Evolutionary conservation across 164 flowering plant genomes (phyloP).

Genomic region (Chloranthus sessilifolius): DNA sequence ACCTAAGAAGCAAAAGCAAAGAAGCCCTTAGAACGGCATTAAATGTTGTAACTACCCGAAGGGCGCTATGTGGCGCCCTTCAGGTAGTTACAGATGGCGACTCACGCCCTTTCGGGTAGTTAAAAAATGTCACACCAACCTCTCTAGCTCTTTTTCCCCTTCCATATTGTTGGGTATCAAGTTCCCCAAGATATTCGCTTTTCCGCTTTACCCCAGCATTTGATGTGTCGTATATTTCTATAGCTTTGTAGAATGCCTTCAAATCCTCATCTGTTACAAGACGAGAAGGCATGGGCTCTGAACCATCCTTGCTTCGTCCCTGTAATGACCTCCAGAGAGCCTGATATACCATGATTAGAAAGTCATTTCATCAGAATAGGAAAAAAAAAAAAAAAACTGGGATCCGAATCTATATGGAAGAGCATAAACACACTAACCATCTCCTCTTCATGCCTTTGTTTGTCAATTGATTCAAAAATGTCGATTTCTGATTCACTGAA

Average conservation of each 20-base stretch:
- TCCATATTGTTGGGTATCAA: conserved; percentile 89
- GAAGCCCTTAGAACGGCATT: background rate
- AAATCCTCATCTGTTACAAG: conserved; percentile 88
- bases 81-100: too few species aligned
- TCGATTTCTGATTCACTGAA: conserved; percentile 94
- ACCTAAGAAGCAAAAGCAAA: conserved; percentile 49
- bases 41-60: too few species aligned
- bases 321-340: conserved; percentile 56
- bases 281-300: conserved; percentile 65
- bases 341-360: conserved; percentile 28
- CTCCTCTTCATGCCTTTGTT: conserved; percentile 69
- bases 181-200: conserved; percentile 48
- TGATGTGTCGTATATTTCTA: conserved; percentile 65
- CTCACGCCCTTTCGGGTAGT: too few species aligned
- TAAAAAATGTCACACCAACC: conserved; percentile 47
- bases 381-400: background rate
- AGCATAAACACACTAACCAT: conserved; percentile 39
- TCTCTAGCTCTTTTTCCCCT: conserved; percentile 98
- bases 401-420: background rate
- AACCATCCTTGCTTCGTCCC: conserved; percentile 30
- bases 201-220: conserved; percentile 55
- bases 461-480: conserved; percentile 86
- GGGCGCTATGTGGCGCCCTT: too few species aligned
- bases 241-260: conserved; percentile 63
- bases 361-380: background rate